Evolutionary conservation across 495 filamentous ascomycete genomes (phyloP), one percentile per base, ranked within the genome.

Genomic region (Ascodesmis nigricans): DNA sequence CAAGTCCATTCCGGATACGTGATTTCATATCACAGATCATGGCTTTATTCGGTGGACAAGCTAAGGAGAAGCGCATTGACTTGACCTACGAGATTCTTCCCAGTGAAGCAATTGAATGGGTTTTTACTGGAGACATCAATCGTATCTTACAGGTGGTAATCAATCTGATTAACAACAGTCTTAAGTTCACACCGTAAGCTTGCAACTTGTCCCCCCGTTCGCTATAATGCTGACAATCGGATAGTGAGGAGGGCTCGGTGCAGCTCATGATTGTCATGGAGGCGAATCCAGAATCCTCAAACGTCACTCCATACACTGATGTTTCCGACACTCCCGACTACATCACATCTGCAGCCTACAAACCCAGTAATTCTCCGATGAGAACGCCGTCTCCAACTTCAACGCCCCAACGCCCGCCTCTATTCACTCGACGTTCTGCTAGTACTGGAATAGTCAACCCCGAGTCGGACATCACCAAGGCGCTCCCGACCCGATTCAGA

Each of bases 31-130:
- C 75, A 7, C 83, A 91, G 46, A 61, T 91, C 15, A 45, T 70
- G 13, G 75, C 77, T 7, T 82, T 91, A 30, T 93, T 93, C 43
- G 77, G 77, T 35, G 80, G 80, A 49, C 83, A 91, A 52, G 78
- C 80, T 0, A 67, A 68, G 31, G 82, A 91, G 43, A 72, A 75
- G 21, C 53, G 62, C 5, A 84, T 87, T 37, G 60, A 67, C 33
- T 70, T 91, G 29, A 37, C 35, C 5, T 37, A 18, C 35, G 35
- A 37, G 21, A 26, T 37, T 8, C 15, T 37, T 13, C 35, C 35
- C 8, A 10, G 9, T 3, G 35, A 37, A 13, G 57, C 25, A 2
- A 18, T 29, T 7, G 35, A 37, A 9, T 37, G 21, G 9, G 35
- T 37, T 9, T 19, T 37, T 8, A 13, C 21, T 24, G 36, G 36